These are phyloP conservation scores for Dillenia suffruticosa DNA, from an alignment of 164 flowering plant genomes.

Conservation along the genomic window DNA sequence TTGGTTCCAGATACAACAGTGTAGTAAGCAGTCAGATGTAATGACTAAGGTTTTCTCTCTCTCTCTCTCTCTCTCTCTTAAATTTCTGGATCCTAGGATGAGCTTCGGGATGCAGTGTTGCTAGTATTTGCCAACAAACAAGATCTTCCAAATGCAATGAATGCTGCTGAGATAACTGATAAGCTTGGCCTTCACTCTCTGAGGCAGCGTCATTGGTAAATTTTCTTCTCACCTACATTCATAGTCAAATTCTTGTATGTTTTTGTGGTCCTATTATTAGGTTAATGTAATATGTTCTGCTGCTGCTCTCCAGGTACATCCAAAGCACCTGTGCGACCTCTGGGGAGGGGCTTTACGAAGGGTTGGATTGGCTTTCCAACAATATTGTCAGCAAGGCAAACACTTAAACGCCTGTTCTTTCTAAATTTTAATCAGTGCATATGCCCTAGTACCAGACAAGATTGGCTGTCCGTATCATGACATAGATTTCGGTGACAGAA, in stretches of 20 bases:
- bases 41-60: not conserved
- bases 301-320: constrained; percentile 67
- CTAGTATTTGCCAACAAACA: constrained; percentile 99
- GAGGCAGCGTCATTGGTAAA: constrained; percentile 94
- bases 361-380: constrained; percentile 96
- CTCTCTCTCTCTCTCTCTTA: no score
- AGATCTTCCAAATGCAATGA: constrained; percentile 99
- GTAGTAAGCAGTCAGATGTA: no score
- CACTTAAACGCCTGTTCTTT: not conserved
- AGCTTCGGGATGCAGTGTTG: constrained; percentile 92
- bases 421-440: not conserved
- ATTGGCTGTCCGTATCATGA: no score
- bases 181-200: constrained; percentile 97
- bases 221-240: not conserved
- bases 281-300: not conserved
- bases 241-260: not conserved
- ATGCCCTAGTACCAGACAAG: no score
- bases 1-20: no score
- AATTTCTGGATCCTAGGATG: constrained; percentile 56
- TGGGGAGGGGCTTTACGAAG: constrained; percentile 95
- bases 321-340: constrained; percentile 98
- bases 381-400: constrained; percentile 89
- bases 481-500: no score
- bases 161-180: constrained; percentile 98
- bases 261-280: not conserved